Base-by-base conservation (phyloP, 495 filamentous ascomycete species). In the Emericellopsis terricola region DNA sequence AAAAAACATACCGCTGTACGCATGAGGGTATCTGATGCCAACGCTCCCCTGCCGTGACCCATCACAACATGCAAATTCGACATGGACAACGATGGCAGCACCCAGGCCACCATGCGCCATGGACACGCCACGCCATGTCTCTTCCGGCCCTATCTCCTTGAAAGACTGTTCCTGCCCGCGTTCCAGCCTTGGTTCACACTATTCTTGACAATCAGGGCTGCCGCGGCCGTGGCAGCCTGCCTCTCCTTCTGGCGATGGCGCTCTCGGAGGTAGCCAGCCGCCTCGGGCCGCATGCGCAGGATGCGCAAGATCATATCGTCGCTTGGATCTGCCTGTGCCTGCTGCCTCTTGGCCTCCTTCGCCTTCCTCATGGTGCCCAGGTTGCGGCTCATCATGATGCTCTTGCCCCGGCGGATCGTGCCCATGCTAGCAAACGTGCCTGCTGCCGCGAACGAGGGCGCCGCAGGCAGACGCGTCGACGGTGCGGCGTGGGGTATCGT, bases 271-370 rank as follows among this genome's bases (percentile, higher is more conserved):
- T 99, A 99, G 24, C 68, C 59, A 27, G 74, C 71, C n/a, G 89
- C 91, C 60, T 96, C 89, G 11, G 86, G 85, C 31, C 89, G 64
- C 89, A 99, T 99, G 31, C 89, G 72, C 42, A 99, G 53, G 40
- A 99, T 96, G 10, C 89, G 70, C 26, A 99, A 56, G 40, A 99
- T 96, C 81, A 96, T 94, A 50, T 99, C 89, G 50, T 99, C 89
- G 50, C 78, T 93, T 6, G 91, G 86, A 43, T 96, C 91, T 3
- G 91, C 87, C 51, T 99, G 89, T 9, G 81, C 81, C 49, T 94
- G 87, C 41, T 81, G 83, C 34, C 89, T 67, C 55, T 93, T 94
- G 54, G 93, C 87, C 50, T 89, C 82, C 47, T 99, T 99, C 29
- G 78, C 81, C 48, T 86, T 81, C 46, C 67, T 74, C 84, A 99